A percentile compares a stretch with the other conserved stretches of the same genome.
These are phyloP conservation scores for Leonotis leonurus DNA, from an alignment of 257 asterid species.

Conservation along the genomic window DNA sequence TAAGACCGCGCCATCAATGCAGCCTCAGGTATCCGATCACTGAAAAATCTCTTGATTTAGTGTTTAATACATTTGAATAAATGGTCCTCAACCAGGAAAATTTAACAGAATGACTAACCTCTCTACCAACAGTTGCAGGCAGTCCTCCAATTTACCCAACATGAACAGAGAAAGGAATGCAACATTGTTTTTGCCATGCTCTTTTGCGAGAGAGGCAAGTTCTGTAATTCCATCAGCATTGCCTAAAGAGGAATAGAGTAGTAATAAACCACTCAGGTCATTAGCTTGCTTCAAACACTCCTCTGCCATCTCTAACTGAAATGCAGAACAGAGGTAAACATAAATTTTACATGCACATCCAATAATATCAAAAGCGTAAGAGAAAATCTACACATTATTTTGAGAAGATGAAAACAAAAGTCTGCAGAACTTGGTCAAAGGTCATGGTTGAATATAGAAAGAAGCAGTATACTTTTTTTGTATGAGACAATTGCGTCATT, in stretches of 20 bases:
- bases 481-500: neutral
- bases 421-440: neutral
- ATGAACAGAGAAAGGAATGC: constrained; percentile 75
- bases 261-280: constrained; percentile 89
- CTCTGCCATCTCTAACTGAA: constrained; percentile 89
- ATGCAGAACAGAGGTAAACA: constrained; percentile 12
- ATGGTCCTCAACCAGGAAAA: constrained; percentile 12
- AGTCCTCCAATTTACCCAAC: constrained; percentile 79
- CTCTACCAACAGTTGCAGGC: constrained; percentile 75
- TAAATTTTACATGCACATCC: neutral
- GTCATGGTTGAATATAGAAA: neutral
- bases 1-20: constrained; percentile 96
- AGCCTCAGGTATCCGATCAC: constrained; percentile 97
- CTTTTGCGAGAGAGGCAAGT: constrained; percentile 73
- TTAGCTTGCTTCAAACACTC: constrained; percentile 86
- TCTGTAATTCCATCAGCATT: constrained; percentile 71
- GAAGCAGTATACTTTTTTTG: neutral
- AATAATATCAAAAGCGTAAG: neutral
- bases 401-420: neutral
- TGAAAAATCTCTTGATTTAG: constrained; percentile 26
- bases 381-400: neutral
- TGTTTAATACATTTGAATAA: neutral
- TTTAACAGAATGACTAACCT: constrained; percentile 34
- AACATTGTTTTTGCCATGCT: constrained; percentile 84
- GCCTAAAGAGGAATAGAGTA: constrained; percentile 84